Percentiles rank a stretch among this genome's conserved stretches.
Evolutionary conservation across 768 basidiomycete species (phyloP).

Genomic region (Xerocomus potaroensis): DNA sequence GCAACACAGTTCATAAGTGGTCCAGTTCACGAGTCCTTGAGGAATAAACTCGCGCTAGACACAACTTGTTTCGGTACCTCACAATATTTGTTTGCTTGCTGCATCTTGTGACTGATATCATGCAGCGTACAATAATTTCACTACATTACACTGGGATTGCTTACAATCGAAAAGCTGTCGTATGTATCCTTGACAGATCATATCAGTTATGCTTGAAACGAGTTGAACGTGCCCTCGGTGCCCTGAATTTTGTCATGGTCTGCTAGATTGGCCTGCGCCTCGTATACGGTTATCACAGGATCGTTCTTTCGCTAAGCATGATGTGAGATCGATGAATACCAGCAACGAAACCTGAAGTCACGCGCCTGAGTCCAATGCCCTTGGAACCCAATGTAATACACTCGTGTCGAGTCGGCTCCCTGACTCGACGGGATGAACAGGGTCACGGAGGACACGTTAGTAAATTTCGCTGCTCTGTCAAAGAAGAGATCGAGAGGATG

Average conservation of each 20-base stretch:
- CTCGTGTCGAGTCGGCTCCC: slow-evolving; percentile 68
- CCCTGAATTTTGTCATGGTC: slow-evolving; percentile 87
- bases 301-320: slow-evolving; percentile 62
- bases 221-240: slow-evolving; percentile 55
- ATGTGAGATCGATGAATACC: not conserved
- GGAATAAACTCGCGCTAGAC: no score
- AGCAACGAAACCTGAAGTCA: not conserved
- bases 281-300: slow-evolving; percentile 84
- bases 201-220: slow-evolving; percentile 40
- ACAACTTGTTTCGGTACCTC: no score
- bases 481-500: not conserved
- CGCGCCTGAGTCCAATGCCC: slow-evolving; percentile 79
- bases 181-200: no score
- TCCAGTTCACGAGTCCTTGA: no score
- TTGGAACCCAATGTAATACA: slow-evolving; percentile 85
- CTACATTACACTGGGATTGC: no score
- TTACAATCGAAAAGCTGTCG: no score
- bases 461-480: slow-evolving; percentile 78
- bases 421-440: slow-evolving; percentile 78
- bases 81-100: no score
- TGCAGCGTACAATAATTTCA: no score
- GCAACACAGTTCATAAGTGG: no score
- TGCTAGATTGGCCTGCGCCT: slow-evolving; percentile 79
- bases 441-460: slow-evolving; percentile 75
- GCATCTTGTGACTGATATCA: no score